A percentile compares a stretch with the other conserved stretches of the same genome.
phyloP scores from a whole-genome alignment of 371 early-diverging fungal genomes.

The Entomophthora muscae region DNA sequence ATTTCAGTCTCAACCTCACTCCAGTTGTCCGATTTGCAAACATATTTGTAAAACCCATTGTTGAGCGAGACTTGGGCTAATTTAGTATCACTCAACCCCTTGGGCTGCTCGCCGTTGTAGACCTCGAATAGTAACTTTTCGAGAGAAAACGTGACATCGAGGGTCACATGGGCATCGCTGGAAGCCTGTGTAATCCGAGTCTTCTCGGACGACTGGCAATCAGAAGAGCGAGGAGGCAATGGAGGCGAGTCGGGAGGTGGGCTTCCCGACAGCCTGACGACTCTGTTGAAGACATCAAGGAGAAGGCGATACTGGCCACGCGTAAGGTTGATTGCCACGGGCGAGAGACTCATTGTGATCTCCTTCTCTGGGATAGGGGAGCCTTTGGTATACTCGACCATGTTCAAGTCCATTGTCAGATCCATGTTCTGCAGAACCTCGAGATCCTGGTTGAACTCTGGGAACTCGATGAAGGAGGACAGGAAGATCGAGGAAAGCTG shows the following conservation, averaged over 20 bases:
- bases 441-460: conserved; percentile 20
- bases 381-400: conserved; percentile 17
- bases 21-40: conserved; percentile 33
- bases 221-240: not conserved
- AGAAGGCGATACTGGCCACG: conserved; percentile 12
- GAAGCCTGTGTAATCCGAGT: not conserved
- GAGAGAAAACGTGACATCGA: conserved; percentile 22
- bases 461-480: conserved; percentile 28
- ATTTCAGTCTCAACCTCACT: conserved; percentile 57
- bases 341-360: conserved; percentile 9
- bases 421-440: conserved; percentile 73
- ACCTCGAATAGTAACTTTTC: conserved; percentile 44
- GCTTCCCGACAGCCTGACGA: not conserved
- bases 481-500: conserved; percentile 48
- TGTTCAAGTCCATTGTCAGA: conserved; percentile 39
- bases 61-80: conserved; percentile 35
- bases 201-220: not conserved
- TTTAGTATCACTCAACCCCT: conserved; percentile 18
- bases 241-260: not conserved
- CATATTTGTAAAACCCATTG: conserved; percentile 36
- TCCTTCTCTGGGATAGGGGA: conserved; percentile 23
- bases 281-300: conserved; percentile 16
- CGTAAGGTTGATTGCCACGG: conserved; percentile 3
- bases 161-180: conserved; percentile 12
- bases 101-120: conserved; percentile 28